Conservation (phyloP, 2,329 filamentous ascomycete species). For the Piedraia hortae region DNA sequence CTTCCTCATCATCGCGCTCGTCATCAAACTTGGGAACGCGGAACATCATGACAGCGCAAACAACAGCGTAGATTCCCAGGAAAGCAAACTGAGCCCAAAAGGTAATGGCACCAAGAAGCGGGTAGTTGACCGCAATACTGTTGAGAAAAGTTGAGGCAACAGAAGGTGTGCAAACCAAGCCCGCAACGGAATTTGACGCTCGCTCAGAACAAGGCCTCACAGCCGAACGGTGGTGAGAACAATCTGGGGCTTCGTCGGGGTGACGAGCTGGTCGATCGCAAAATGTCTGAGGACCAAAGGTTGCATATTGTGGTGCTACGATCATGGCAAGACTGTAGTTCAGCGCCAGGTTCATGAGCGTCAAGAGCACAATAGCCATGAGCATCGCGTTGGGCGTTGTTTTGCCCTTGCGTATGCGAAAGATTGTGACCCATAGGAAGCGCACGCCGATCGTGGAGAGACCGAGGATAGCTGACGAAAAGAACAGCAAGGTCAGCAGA, state of each 20-base stretch:
- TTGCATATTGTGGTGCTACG: conserved; percentile 84
- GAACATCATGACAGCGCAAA: conserved; percentile 56
- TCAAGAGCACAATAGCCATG: conserved; percentile 71
- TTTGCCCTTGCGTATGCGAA: conserved; percentile 67
- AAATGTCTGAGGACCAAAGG: conserved; percentile 81
- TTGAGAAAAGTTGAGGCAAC: conserved; percentile 85
- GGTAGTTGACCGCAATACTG: conserved; percentile 75
- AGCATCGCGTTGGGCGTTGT: conserved; percentile 81
- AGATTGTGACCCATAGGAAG: conserved; percentile 84
- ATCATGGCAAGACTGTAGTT: conserved; percentile 86
- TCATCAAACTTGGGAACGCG: conserved; percentile 55
- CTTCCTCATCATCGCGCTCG: conserved; percentile 73
- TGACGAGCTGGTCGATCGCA: conserved; percentile 43
- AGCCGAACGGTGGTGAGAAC: conserved; percentile 38
- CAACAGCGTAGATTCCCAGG: conserved; percentile 49
- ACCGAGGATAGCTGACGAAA: conserved; percentile 64
- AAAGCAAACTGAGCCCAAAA: conserved; percentile 96
- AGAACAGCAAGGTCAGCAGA: conserved; percentile 61
- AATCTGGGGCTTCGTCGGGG: conserved; percentile 44
- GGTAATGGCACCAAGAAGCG: conserved; percentile 72
- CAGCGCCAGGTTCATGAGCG: conserved; percentile 65
- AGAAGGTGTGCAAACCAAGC: conserved; percentile 65
- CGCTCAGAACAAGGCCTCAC: conserved; percentile 63
- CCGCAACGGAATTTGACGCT: conserved; percentile 39
- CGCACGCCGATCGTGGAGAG: conserved; percentile 73